Evolutionary conservation across 1,139 yeast genomes (phyloP), one percentile per base, ranked within the genome.

Genomic region (Kazachstania sp.): DNA sequence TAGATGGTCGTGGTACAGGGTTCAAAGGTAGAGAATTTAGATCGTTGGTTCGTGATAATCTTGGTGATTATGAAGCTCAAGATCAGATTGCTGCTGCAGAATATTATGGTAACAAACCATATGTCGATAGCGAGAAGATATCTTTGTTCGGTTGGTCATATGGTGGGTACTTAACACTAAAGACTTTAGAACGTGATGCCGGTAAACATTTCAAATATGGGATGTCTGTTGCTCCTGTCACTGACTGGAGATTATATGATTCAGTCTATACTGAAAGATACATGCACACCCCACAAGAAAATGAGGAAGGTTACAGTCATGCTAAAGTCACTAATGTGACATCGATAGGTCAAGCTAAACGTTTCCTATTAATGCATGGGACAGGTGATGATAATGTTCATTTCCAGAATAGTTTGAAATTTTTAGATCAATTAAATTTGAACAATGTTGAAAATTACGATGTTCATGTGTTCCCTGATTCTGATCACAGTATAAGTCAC

Each of bases 121-220:
- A 77, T 56, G 82, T 83, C 38, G 86, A 84, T 61, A 59, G 68
- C 7, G 68, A 70, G 3, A 71, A 78, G 52, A 77, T 83, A 12
- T 86, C 86, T 1, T 77, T 84, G 46, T 84, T 87, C 81, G 94
- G 94, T 6, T 84, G 92, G 90, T 82, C 88, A 2, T 84, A 83
- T 59, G 94, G 94, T 49, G 94, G 92, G 0, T 84, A 77, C 59
- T 72, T 83, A 70, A 82, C 94, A 0, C 71, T 84, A 54, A 84
- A 83, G 59, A 82, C 90, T 0, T 64, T 84, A 45, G 92, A 84
- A 64, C 72, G 75, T 23, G 92, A 84, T 62, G 67, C 67, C 8
- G 77, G 80, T 15, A 72, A 75, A 34, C 71, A 74, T 42, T 83
- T 84, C 66, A 77, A 77, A 43, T 84, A 77, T 59, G 92, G 90